These are phyloP conservation scores for Saturnispora kantuleensis DNA, from an alignment of 805 yeast species.

Conservation along the genomic window DNA sequence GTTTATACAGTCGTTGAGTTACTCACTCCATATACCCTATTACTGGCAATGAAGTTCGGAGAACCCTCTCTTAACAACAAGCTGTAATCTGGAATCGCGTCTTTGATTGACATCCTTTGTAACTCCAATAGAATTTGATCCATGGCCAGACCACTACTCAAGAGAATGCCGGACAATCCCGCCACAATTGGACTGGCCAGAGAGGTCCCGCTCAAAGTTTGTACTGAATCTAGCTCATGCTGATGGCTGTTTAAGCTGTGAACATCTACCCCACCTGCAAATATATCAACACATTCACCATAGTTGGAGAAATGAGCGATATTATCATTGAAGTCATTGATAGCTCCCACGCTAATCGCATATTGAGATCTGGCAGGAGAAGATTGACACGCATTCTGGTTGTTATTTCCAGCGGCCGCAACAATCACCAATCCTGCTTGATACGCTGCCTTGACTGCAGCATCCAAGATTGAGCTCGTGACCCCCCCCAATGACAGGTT, in stretches of 20 bases:
- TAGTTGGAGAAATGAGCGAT: constrained; percentile 80
- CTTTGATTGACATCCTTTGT: constrained; percentile 36
- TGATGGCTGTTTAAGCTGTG: constrained; percentile 35
- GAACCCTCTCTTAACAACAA: constrained; percentile 40
- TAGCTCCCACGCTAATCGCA: constrained; percentile 81
- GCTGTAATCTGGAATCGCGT: constrained; percentile 37
- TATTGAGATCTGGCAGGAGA: constrained; percentile 74
- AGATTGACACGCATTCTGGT: constrained; percentile 67
- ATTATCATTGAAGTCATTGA: constrained; percentile 61
- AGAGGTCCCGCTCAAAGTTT: constrained; percentile 61
- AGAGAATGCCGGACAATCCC: constrained; percentile 48
- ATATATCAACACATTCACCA: constrained; percentile 85
- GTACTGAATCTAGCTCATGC: constrained; percentile 13
- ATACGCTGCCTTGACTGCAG: constrained; percentile 67
- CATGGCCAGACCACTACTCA: constrained; percentile 41
- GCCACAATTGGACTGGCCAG: constrained; percentile 75
- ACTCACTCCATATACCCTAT: constrained; percentile 12
- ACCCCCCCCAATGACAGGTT: constrained; percentile 76
- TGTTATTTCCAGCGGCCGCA: constrained; percentile 83
- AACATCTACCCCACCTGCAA: constrained; percentile 72
- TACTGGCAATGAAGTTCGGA: constrained; percentile 46
- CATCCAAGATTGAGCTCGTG: constrained; percentile 54
- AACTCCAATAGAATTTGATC: constrained; percentile 33
- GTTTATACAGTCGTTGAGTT: no score
- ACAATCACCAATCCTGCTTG: constrained; percentile 63